Conservation (phyloP, 768 basidiomycete genomes). For the Trametes cinnabarina region DNA sequence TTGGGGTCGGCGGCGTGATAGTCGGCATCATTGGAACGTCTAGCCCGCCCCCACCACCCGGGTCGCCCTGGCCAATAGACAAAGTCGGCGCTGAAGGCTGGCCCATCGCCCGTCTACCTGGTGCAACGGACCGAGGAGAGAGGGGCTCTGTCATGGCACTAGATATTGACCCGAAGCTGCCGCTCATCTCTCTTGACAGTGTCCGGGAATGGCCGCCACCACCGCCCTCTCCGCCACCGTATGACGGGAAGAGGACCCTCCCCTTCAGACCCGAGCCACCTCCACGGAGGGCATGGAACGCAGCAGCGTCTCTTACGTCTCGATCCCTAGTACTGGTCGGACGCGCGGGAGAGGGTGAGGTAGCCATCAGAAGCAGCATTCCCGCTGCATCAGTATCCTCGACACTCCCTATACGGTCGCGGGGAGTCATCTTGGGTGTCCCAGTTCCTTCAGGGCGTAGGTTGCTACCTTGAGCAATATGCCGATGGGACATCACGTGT, state of each 20-base stretch:
- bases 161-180: constrained; percentile 44
- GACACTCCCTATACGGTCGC: constrained; percentile 12
- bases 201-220: constrained; percentile 16
- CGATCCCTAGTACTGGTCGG: constrained; percentile 42
- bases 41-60: background rate
- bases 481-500: constrained; percentile 20
- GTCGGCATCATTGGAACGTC: constrained; percentile 31
- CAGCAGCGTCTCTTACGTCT: constrained; percentile 52
- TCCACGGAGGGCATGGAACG: constrained; percentile 54
- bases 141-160: constrained; percentile 27
- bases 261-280: constrained; percentile 54
- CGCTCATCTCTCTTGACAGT: constrained; percentile 34
- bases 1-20: constrained; percentile 33
- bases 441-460: constrained; percentile 14
- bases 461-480: constrained; percentile 13
- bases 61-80: constrained; percentile 2
- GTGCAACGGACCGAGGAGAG: constrained; percentile 6
- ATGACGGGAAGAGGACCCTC: constrained; percentile 63
- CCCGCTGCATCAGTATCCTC: constrained; percentile 81
- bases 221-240: constrained; percentile 22
- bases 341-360: constrained; percentile 78
- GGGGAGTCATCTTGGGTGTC: constrained; percentile 26
- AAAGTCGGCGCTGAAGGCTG: background rate
- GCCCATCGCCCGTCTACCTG: constrained; percentile 1
- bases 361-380: constrained; percentile 80